Evolutionary conservation across 371 early-diverging fungal genomes (phyloP).

Genomic region (Rhizopus microsporus): DNA sequence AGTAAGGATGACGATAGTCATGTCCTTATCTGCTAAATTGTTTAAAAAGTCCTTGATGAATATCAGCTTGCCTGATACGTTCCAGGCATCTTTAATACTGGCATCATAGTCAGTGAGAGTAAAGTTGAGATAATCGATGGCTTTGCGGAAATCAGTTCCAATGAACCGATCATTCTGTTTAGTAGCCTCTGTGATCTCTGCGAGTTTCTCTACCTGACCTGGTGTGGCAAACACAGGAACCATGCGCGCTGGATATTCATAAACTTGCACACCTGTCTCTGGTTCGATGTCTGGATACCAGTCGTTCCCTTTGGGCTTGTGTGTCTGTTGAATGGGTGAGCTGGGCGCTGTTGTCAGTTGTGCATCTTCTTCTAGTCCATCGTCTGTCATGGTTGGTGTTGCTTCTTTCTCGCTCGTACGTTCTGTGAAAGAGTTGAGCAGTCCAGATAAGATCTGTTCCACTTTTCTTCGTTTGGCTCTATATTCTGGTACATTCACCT

Average conservation of each 20-base stretch:
- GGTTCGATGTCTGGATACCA: neutral
- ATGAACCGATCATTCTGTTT: neutral
- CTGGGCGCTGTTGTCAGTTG: neutral
- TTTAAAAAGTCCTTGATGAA: constrained; percentile 8
- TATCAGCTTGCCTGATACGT: constrained; percentile 9
- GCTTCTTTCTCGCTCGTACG: too few relatives aligned
- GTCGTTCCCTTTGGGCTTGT: neutral
- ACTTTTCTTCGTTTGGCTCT: neutral
- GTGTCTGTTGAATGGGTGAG: neutral
- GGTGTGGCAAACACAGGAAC: constrained; percentile 15
- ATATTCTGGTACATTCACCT: neutral
- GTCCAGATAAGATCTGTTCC: neutral
- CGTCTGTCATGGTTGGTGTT: too few relatives aligned
- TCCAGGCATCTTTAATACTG: constrained; percentile 3
- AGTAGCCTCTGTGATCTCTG: neutral
- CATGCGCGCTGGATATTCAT: constrained; percentile 3
- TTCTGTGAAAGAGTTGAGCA: neutral
- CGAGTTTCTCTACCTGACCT: constrained; percentile 2
- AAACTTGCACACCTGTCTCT: neutral
- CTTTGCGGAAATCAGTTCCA: constrained; percentile 2
- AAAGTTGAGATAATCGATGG: constrained; percentile 8
- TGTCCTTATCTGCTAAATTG: neutral
- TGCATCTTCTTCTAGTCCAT: neutral
- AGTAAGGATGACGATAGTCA: neutral
- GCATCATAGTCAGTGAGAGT: neutral